Evolutionary conservation across 305 asterid species (phyloP).

Genomic region (Solanum hybrid): DNA sequence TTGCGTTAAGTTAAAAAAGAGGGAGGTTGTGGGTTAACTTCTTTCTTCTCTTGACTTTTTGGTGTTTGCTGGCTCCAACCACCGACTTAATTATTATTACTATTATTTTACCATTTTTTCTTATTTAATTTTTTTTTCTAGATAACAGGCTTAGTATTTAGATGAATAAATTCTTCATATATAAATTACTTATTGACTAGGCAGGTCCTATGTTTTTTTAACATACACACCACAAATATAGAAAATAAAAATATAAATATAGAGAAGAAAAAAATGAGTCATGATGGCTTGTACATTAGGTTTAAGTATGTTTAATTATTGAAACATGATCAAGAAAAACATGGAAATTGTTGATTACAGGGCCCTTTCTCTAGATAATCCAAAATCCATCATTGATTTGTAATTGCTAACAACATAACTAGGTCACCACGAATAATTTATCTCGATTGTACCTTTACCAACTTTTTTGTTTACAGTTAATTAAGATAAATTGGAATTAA

Average conservation of each 20-base stretch:
- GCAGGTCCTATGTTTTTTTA: background rate
- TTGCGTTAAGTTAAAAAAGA: background rate
- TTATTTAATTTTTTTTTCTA: background rate
- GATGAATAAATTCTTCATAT: background rate
- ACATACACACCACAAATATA: background rate
- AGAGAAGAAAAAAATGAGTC: background rate
- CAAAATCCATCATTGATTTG: background rate
- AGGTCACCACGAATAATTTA: background rate
- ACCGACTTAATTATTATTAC: constrained; percentile 4
- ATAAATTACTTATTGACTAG: background rate
- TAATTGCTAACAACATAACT: background rate
- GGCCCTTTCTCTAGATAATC: background rate
- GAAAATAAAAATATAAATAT: background rate
- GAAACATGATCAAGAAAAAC: background rate
- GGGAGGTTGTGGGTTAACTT: background rate
- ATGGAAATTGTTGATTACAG: background rate
- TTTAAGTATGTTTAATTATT: background rate
- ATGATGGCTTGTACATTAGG: background rate
- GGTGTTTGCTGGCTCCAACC: constrained; percentile 10
- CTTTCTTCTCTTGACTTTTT: constrained; percentile 6
- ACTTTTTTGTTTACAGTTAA: background rate
- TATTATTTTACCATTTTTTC: background rate
- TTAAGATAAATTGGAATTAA: background rate
- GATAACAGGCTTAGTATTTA: background rate
- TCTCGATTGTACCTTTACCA: background rate